These are phyloP conservation scores for Rosa chinensis DNA, from an alignment of 306 rosid genomes.

Conservation along the genomic window DNA sequence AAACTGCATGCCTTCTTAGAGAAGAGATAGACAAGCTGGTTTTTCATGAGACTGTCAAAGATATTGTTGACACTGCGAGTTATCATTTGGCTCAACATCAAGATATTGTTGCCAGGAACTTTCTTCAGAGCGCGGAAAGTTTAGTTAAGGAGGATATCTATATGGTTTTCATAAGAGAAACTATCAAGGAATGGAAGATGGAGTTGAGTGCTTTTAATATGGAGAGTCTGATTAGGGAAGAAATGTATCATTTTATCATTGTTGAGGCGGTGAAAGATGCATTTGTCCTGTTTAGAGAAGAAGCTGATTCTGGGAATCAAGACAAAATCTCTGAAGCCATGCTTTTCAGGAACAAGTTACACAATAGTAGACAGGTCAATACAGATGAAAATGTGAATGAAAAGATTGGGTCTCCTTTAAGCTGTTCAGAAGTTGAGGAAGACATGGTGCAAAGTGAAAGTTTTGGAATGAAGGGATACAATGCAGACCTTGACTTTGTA, in stretches of 20 bases:
- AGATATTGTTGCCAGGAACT: conserved; percentile 1
- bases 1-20: conserved; percentile 25
- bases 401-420: conserved; percentile 30
- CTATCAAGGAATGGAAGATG: conserved; percentile 47
- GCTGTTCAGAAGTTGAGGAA: conserved; percentile 54
- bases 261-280: conserved; percentile 43
- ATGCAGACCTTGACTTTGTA: conserved; percentile 32
- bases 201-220: conserved; percentile 28
- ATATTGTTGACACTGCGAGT: conserved; percentile 14
- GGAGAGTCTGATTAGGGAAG: conserved; percentile 42
- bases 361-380: conserved; percentile 19
- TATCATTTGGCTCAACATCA: conserved; percentile 21
- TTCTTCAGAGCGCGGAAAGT: conserved; percentile 22
- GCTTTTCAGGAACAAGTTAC: conserved; percentile 6
- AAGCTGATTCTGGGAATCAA: conserved; percentile 27
- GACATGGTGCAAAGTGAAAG: conserved; percentile 38
- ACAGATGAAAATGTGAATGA: conserved; percentile 36
- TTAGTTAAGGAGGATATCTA: conserved; percentile 42
- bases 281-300: conserved; percentile 12
- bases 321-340: conserved; percentile 20
- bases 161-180: conserved; percentile 42
- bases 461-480: conserved; percentile 41
- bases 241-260: conserved; percentile 37
- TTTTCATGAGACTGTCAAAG: conserved; percentile 40
- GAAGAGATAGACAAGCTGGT: conserved; percentile 39